Conservation (phyloP, 2,329 filamentous ascomycete genomes). For the Tolypocladium tundrense region DNA sequence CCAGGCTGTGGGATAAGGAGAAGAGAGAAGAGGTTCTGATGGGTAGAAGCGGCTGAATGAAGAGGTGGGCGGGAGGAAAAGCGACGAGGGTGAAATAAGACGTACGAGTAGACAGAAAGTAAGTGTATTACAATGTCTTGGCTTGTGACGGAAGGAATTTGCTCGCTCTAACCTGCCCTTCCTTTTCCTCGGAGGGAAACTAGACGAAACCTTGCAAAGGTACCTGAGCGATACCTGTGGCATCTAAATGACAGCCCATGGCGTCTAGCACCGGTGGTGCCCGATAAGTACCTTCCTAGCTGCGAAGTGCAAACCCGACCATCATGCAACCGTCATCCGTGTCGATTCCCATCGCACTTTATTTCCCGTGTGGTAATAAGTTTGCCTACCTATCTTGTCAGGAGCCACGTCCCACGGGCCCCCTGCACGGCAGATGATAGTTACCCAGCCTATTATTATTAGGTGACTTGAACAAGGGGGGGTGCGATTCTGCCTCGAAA, state of each 20-base stretch:
- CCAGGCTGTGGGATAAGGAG: neutral
- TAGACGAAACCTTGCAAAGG: neutral
- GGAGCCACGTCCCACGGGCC: neutral
- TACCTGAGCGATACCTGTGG: neutral
- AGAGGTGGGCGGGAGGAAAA: neutral
- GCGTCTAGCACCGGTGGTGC: neutral
- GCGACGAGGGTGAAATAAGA: neutral
- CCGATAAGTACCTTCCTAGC: neutral
- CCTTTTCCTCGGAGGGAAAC: neutral
- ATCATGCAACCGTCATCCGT: neutral
- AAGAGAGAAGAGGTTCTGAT: neutral
- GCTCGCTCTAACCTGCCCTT: neutral
- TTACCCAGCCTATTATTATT: neutral
- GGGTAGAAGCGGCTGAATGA: neutral
- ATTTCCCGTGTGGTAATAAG: neutral
- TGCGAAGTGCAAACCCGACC: neutral
- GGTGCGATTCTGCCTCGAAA: neutral
- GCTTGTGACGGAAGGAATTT: neutral
- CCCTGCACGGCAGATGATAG: slow-evolving; percentile 1
- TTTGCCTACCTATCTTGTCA: neutral
- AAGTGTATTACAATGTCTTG: neutral
- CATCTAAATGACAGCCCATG: neutral
- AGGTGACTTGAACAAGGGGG: neutral
- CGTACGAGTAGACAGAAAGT: neutral
- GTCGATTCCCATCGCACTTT: neutral